Evolutionary conservation across 306 rosid species (phyloP).

Genomic region (Rosa persica): DNA sequence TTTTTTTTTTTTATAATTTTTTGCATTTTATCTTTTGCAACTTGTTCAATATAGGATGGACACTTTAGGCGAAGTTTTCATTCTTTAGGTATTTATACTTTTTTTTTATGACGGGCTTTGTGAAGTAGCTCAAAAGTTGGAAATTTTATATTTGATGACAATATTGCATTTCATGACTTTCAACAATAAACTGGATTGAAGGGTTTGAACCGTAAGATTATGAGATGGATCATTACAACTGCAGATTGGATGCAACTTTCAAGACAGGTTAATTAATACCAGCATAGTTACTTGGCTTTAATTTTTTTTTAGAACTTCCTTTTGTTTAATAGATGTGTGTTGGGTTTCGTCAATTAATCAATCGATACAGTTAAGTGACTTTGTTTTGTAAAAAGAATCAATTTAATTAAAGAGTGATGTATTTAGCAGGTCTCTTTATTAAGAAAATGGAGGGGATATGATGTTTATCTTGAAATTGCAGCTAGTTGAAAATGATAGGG

Average conservation of each 20-base stretch:
- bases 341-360: not conserved
- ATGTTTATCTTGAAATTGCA: constrained; percentile 29
- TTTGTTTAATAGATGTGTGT: not conserved
- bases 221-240: not conserved
- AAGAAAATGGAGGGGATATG: constrained; percentile 12
- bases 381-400: not conserved
- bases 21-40: not conserved
- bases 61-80: not conserved
- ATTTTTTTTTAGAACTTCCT: not conserved
- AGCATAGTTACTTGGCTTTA: not conserved
- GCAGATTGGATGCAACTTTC: not conserved
- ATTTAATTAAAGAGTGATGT: not conserved
- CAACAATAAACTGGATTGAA: constrained; percentile 1
- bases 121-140: not conserved
- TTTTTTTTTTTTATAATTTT: not conserved
- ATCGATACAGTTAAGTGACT: not conserved
- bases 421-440: not conserved
- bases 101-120: not conserved
- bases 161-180: not conserved
- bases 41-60: not conserved
- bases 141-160: not conserved
- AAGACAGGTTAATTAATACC: not conserved
- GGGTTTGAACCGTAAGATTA: not conserved
- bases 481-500: constrained; percentile 79
- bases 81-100: not conserved